Percentiles rank a stretch among this genome's conserved stretches.
Conservation (phyloP, 202 grass and related monocot genomes). For the Sporobolus alterniflorus region DNA sequence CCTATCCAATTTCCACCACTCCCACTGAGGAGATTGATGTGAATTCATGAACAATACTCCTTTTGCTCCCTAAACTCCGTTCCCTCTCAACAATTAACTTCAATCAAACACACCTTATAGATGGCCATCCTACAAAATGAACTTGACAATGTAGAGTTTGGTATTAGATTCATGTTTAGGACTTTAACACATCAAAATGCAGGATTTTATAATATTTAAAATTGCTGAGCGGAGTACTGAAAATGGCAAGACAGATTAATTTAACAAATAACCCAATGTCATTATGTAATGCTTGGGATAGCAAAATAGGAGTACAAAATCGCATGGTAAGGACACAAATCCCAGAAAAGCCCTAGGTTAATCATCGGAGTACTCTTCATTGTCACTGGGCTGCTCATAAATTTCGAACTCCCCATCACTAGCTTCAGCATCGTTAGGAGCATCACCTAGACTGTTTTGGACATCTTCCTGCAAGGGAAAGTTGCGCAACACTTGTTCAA, state of each 20-base stretch:
- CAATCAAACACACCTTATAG: too few species aligned
- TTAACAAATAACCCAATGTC: neutral
- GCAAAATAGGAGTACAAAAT: neutral
- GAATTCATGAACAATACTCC: too few species aligned
- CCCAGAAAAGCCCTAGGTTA: neutral
- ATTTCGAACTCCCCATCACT: constrained; percentile 82
- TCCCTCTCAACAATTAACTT: too few species aligned
- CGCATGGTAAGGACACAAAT: neutral
- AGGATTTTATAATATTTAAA: neutral
- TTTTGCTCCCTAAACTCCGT: too few species aligned
- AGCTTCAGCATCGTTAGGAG: constrained; percentile 33
- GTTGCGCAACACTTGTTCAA: constrained; percentile 68
- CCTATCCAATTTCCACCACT: too few species aligned
- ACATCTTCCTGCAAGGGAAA: constrained; percentile 63
- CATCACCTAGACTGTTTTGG: constrained; percentile 31
- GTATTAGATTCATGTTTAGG: neutral
- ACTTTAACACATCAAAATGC: neutral
- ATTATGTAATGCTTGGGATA: neutral
- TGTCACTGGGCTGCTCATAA: constrained; percentile 61
- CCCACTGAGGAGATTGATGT: too few species aligned
- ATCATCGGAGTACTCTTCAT: constrained; percentile 51
- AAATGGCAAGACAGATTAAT: too few species aligned
- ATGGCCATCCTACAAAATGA: too few species aligned
- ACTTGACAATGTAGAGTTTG: neutral
- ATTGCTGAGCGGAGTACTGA: too few species aligned